phyloP scores from a whole-genome alignment of 805 yeast species.

The Sungouiella thailandica region DNA sequence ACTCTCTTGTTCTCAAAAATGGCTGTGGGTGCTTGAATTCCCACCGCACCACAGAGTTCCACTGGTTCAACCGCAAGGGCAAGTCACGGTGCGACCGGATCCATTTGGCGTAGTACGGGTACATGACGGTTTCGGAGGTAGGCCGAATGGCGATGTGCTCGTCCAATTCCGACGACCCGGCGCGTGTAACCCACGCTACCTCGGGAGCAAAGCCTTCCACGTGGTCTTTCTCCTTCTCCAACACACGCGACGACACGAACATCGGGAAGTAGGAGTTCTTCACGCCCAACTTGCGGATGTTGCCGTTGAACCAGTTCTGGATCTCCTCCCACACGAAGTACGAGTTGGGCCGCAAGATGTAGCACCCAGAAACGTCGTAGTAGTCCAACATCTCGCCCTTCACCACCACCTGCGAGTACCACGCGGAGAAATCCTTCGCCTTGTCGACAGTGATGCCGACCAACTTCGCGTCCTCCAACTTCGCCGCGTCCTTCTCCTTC shows the following conservation, averaged over 20 bases:
- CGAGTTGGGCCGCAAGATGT: constrained; percentile 94
- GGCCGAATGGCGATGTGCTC: constrained; percentile 99
- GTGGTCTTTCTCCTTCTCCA: constrained; percentile 97
- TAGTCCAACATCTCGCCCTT: constrained; percentile 98
- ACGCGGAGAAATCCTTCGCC: constrained; percentile 84
- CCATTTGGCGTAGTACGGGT: constrained; percentile 99
- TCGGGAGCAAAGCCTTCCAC: constrained; percentile 99
- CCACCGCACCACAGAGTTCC: constrained; percentile 99
- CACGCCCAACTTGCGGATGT: constrained; percentile 86
- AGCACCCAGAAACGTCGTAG: constrained; percentile 98
- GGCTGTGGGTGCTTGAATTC: constrained; percentile 99
- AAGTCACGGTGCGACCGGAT: constrained; percentile 96
- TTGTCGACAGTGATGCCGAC: constrained; percentile 97
- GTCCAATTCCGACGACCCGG: constrained; percentile 90
- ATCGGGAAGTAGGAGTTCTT: constrained; percentile 96
- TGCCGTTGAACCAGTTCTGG: constrained; percentile 77
- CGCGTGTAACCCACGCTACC: constrained; percentile 99
- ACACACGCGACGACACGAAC: constrained; percentile 90
- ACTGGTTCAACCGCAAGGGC: constrained; percentile 93
- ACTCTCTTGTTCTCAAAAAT: constrained; percentile 96
- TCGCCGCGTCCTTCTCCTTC: constrained; percentile 44
- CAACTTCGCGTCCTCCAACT: constrained; percentile 78
- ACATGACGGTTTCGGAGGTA: constrained; percentile 99
- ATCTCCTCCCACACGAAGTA: constrained; percentile 92
- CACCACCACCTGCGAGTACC: constrained; percentile 96